These are phyloP conservation scores for Phaeosphaeriaceae sp. DNA, from an alignment of 2,329 filamentous ascomycete species.

Conservation along the genomic window DNA sequence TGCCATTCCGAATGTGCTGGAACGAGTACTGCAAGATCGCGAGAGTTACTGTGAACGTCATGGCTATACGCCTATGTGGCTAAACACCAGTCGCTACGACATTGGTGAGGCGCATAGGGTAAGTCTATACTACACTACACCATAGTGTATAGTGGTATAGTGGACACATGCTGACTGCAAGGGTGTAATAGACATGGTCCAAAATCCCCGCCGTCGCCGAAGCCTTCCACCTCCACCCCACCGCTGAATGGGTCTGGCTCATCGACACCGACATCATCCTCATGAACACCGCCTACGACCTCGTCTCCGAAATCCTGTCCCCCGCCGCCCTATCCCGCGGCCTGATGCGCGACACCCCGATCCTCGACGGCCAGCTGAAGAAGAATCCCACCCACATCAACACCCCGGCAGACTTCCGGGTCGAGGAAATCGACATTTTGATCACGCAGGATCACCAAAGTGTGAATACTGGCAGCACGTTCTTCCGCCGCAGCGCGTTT, in stretches of 20 bases:
- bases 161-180: too few relatives aligned
- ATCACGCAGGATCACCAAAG: constrained; percentile 52
- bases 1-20: constrained; percentile 48
- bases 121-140: constrained; percentile 4
- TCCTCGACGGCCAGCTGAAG: constrained; percentile 37
- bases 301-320: constrained; percentile 42
- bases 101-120: constrained; percentile 47
- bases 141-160: too few relatives aligned
- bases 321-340: constrained; percentile 41
- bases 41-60: constrained; percentile 47
- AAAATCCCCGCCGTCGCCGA: constrained; percentile 53
- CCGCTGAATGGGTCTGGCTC: constrained; percentile 53
- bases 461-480: constrained; percentile 51
- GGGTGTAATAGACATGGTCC: constrained; percentile 41
- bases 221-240: constrained; percentile 48
- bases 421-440: constrained; percentile 49
- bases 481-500: constrained; percentile 49
- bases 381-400: constrained; percentile 36
- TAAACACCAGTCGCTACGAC: constrained; percentile 52
- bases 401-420: constrained; percentile 36
- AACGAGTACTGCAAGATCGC: constrained; percentile 43
- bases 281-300: constrained; percentile 46
- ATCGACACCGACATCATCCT: constrained; percentile 53
- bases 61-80: constrained; percentile 50
- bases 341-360: constrained; percentile 34